Base-by-base conservation (phyloP, 495 filamentous ascomycete genomes). In the Penicillium tannophilum region DNA sequence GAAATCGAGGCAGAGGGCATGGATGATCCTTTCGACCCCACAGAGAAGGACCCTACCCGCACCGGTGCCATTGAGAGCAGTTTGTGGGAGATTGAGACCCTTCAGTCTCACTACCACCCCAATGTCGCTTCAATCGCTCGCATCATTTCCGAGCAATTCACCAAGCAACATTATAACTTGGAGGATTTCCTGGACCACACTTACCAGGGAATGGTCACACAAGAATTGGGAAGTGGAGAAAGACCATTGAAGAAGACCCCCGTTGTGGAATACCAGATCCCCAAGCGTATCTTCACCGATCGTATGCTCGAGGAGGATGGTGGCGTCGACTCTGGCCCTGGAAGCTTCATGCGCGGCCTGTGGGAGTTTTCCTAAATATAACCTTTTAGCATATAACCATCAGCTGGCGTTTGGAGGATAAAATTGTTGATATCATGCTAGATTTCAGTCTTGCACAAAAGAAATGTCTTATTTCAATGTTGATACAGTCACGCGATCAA, bases 101-200 rank as follows among this genome's bases (percentile, higher is more conserved):
- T 97, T 48, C 91, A 94, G 74, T 86, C 85, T 4, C 95, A 99
- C 75, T 98, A 94, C 75, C 95, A 99, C 70, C 95, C 95, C 36
- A 98, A 97, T 68, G 92, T 99, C 36, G 92, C 93, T 2, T 92
- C 93, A 5, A 87, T 98, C 57, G 90, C 91, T 26, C 92, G 90
- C 73, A 96, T 99, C 56, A 86, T 99, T 56, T 90, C 90, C 24
- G 91, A 99, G 78, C 94, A 97, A 73, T 99, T 98, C 73, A 98
- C 93, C 4, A 99, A 98, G 78, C 88, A 92, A 71, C 78, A 85
- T 11, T 99, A 97, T 73, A 90, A 88, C 61, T 65, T 96, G 17
- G 95, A 99, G 66, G 95, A 99, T 65, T 99, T 99, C 74, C 75
- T 98, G 53, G 95, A 98, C 69, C 92, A 97, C 73, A 92, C 90